Percentiles rank a stretch among this genome's conserved stretches.
phyloP scores from a whole-genome alignment of 1,284 basidiomycete species.

The Fomitopsis betulina region DNA sequence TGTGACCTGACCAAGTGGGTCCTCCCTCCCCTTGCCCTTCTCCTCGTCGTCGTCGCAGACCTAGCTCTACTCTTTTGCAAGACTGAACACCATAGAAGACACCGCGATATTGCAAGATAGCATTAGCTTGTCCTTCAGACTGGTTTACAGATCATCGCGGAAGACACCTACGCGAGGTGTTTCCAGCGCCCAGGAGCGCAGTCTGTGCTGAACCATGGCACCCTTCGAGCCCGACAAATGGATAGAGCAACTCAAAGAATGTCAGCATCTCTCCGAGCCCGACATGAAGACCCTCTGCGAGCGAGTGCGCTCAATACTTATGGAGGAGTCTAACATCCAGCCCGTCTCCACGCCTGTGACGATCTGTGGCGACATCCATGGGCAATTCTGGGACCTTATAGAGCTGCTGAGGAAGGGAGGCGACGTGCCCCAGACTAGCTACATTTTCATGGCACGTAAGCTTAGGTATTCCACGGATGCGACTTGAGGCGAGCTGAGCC shows the following conservation, averaged over 20 bases:
- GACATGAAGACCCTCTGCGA: slow-evolving; percentile 92
- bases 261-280: slow-evolving; percentile 83
- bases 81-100: too few relatives aligned
- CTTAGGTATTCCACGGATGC: slow-evolving; percentile 33
- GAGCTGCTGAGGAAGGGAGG: slow-evolving; percentile 91
- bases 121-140: too few relatives aligned
- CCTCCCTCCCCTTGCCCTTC: too few relatives aligned
- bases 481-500: slow-evolving; percentile 18
- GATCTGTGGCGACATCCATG: slow-evolving; percentile 66
- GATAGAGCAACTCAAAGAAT: slow-evolving; percentile 79
- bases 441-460: slow-evolving; percentile 98
- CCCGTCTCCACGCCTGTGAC: slow-evolving; percentile 90
- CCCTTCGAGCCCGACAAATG: slow-evolving; percentile 62
- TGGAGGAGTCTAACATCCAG: slow-evolving; percentile 96
- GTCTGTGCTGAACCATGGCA: slow-evolving; percentile 22
- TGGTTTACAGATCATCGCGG: neutral
- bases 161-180: neutral
- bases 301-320: slow-evolving; percentile 77
- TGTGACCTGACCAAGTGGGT: too few relatives aligned
- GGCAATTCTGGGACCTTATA: slow-evolving; percentile 93
- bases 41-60: too few relatives aligned
- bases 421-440: slow-evolving; percentile 84
- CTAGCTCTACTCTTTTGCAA: too few relatives aligned
- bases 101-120: too few relatives aligned
- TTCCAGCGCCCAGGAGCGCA: neutral